Evolutionary conservation across 352 stramenopile species (phyloP).

Genomic region (Sclerospora graminicola): DNA sequence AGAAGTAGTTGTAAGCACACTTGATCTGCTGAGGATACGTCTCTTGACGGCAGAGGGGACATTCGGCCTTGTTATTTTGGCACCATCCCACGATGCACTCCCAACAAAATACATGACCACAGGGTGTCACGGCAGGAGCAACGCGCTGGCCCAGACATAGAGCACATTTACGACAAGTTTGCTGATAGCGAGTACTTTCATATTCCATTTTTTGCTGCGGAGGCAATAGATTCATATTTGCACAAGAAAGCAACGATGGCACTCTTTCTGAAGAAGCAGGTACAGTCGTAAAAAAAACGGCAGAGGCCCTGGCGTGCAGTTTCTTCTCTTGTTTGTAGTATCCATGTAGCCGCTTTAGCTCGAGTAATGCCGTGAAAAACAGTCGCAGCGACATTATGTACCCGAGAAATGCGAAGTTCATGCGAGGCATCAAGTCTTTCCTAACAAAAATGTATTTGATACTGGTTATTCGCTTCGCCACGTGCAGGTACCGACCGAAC

Average conservation of each 20-base stretch:
- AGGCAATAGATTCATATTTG: not conserved
- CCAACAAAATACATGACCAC: constrained; percentile 89
- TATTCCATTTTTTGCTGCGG: not conserved
- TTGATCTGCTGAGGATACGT: constrained; percentile 86
- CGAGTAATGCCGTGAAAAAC: constrained; percentile 31
- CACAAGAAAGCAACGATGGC: constrained; percentile 19
- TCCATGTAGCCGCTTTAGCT: constrained; percentile 40
- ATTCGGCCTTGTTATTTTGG: constrained; percentile 87
- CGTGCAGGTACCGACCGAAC: constrained; percentile 52
- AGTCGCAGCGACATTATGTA: constrained; percentile 74
- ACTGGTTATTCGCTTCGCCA: constrained; percentile 53
- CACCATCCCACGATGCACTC: constrained; percentile 90
- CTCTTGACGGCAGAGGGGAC: constrained; percentile 82
- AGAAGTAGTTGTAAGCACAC: constrained; percentile 87
- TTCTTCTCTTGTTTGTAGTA: constrained; percentile 38
- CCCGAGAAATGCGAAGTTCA: constrained; percentile 68
- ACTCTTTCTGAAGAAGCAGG: constrained; percentile 32
- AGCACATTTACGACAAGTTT: constrained; percentile 59
- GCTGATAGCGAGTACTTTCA: constrained; percentile 2
- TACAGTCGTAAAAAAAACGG: constrained; percentile 4
- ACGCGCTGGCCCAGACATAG: constrained; percentile 77
- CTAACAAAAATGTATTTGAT: constrained; percentile 77
- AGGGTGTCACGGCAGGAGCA: constrained; percentile 71
- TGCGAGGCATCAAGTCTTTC: constrained; percentile 37
- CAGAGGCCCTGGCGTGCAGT: constrained; percentile 16